Base-by-base conservation (phyloP, 305 asterid genomes). In the Fraxinus albicans region DNA sequence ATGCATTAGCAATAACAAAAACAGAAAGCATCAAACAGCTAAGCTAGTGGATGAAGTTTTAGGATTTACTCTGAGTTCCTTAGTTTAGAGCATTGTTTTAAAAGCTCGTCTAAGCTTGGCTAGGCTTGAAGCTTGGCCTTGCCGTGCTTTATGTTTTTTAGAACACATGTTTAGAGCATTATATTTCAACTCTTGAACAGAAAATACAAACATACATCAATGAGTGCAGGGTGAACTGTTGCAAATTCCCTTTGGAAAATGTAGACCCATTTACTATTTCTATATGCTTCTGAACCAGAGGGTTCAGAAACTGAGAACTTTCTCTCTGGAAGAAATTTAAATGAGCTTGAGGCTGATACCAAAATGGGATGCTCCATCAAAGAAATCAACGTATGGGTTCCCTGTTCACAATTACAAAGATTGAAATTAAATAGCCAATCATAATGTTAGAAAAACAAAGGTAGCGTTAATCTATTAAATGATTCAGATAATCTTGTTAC, bases 161-260 rank as follows among this genome's bases (percentile, higher is more conserved):
- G 23, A 53, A n/a, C 9, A 53, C 65, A 15, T 42, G 70, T 81
- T 74, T 78, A 78, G 40, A 80, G 78, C 85, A 84, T 72, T 44
- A 25, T 50, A 17, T 17, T 67, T 80, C 60, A 82, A 72, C 55
- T 79, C 40, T 33, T 23, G 76, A 35, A 77, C 42, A 85, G 19
- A 81, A 75, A 73, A 84, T 65, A 81, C 63, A 77, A 81, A 86
- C 92, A 75, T 91, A 96, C 99, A 31, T 95, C 92, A 40, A 95
- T 97, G 76, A 88, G 88, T 40, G 91, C 84, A 55, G 98, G 97
- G 85, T 95, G 92, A 38, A 95, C 98, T 4, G 97, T 95, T 72
- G 98, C 99, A 83, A 88, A 96, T 82, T 96, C 99, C 89, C 94
- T 91, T 84, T 96, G 99, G 88, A 93, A 93, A 87, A 96, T 65